phyloP scores from a whole-genome alignment of 768 basidiomycete genomes.

The Kwoniella botswanensis region DNA sequence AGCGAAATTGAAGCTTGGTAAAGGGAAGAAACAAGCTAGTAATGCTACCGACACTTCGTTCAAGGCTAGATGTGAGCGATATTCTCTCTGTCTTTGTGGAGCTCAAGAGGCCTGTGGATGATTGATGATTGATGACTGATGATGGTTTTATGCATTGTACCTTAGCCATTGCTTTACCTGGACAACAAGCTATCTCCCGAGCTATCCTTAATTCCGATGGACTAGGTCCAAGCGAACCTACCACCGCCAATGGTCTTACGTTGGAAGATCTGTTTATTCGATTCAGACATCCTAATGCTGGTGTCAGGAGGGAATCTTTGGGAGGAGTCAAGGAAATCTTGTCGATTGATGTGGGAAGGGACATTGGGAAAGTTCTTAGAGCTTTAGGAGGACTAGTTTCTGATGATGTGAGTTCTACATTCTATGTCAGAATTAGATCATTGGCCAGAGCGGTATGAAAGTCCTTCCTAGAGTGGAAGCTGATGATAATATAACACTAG shows the following conservation, averaged over 20 bases:
- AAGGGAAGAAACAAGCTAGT: slow-evolving; percentile 77
- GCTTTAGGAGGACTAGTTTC: slow-evolving; percentile 67
- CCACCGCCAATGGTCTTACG: slow-evolving; percentile 75
- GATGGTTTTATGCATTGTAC: neutral
- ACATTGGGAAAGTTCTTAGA: slow-evolving; percentile 52
- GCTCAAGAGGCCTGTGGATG: too few species aligned
- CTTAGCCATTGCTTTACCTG: slow-evolving; percentile 84
- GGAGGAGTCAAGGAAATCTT: slow-evolving; percentile 50
- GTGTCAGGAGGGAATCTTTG: slow-evolving; percentile 72
- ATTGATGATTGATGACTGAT: neutral
- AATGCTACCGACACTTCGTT: slow-evolving; percentile 96
- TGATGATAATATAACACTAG: slow-evolving; percentile 59
- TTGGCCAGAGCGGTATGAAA: neutral
- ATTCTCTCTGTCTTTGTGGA: too few species aligned
- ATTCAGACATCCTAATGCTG: slow-evolving; percentile 80
- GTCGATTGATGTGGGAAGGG: slow-evolving; percentile 30
- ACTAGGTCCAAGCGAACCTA: slow-evolving; percentile 62
- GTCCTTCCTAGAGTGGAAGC: neutral
- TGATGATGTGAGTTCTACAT: slow-evolving; percentile 71
- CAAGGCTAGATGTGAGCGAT: slow-evolving; percentile 79
- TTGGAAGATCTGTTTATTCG: slow-evolving; percentile 77
- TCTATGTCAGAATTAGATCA: neutral
- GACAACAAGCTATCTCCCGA: slow-evolving; percentile 65
- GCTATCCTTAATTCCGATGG: slow-evolving; percentile 61
- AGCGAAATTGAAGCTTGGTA: slow-evolving; percentile 95